These are phyloP conservation scores for Trametes hirsuta DNA, from an alignment of 1,284 basidiomycete species.

Conservation along the genomic window DNA sequence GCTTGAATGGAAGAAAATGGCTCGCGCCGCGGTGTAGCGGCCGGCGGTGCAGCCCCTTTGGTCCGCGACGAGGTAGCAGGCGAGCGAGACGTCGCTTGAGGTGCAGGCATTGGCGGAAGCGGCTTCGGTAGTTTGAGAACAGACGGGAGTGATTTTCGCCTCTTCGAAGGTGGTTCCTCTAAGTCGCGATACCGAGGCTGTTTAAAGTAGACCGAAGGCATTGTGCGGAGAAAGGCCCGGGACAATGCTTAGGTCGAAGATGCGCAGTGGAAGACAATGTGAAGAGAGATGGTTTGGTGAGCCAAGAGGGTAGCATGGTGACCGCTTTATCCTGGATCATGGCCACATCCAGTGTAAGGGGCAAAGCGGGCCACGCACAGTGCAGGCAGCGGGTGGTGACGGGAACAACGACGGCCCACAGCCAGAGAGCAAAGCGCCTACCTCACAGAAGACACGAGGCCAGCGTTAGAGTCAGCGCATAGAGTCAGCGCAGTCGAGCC, in stretches of 20 bases:
- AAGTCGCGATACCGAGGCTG: background rate
- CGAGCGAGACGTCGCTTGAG: background rate
- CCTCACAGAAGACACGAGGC: slow-evolving; percentile 2
- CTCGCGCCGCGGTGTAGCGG: slow-evolving; percentile 1
- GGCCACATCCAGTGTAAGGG: slow-evolving; percentile 6
- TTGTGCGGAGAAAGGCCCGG: background rate
- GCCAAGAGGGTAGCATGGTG: slow-evolving; percentile 5
- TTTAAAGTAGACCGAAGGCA: background rate
- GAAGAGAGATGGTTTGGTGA: background rate
- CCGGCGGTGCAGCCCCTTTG: background rate
- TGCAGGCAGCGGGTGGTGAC: background rate
- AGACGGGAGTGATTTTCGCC: background rate
- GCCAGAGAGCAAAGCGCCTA: slow-evolving; percentile 1
- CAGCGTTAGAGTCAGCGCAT: background rate
- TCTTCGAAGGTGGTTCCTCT: background rate
- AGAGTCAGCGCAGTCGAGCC: background rate
- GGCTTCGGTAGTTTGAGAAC: background rate
- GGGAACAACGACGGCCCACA: background rate
- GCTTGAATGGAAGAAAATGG: slow-evolving; percentile 14
- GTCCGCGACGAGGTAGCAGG: background rate
- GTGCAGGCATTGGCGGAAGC: background rate
- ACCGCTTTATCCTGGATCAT: background rate
- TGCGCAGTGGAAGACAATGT: background rate
- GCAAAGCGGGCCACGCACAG: background rate
- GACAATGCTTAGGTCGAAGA: slow-evolving; percentile 5